Conservation (phyloP, 2,329 filamentous ascomycete genomes). For the Microdochium bolleyi region DNA sequence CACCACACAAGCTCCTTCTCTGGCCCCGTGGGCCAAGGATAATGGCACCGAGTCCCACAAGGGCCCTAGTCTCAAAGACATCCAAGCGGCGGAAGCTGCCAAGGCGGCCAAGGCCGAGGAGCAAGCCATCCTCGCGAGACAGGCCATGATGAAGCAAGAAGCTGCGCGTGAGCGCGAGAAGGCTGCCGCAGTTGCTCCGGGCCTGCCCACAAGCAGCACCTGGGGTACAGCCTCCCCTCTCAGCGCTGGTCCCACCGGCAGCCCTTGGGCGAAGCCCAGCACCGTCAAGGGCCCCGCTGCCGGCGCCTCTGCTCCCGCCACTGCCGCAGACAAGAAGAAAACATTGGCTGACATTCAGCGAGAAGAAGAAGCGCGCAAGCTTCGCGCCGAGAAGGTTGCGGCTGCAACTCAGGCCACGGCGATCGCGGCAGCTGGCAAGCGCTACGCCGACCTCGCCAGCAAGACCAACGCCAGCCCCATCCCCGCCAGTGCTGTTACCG, state of each 20-base stretch:
- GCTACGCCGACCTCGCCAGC: conserved; percentile 88
- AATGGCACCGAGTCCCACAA: conserved; percentile 61
- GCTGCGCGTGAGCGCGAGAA: conserved; percentile 54
- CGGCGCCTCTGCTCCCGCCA: conserved; percentile 20
- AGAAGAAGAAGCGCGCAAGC: conserved; percentile 87
- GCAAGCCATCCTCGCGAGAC: conserved; percentile 67
- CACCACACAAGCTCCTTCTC: conserved; percentile 51
- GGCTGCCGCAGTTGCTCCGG: conserved; percentile 56
- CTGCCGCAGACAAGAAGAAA: conserved; percentile 57
- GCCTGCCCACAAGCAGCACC: conserved; percentile 79
- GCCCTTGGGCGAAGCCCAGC: conserved; percentile 61
- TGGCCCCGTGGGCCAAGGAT: conserved; percentile 95
- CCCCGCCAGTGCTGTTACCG: conserved; percentile 29
- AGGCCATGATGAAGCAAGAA: conserved; percentile 75
- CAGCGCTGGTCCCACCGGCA: conserved; percentile 40
- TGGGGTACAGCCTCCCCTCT: conserved; percentile 78
- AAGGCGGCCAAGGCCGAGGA: conserved; percentile 88
- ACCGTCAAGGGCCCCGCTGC: conserved; percentile 30
- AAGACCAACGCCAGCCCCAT: conserved; percentile 42
- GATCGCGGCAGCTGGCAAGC: conserved; percentile 58
- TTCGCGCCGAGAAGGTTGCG: conserved; percentile 44
- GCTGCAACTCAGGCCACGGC: conserved; percentile 33
- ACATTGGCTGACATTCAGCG: conserved; percentile 93
- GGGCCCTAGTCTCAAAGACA: conserved; percentile 89
- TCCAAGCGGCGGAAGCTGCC: conserved; percentile 89